Base-by-base conservation (phyloP, 371 early-diverging fungal species). In the Apophysomyces trapeziformis region DNA sequence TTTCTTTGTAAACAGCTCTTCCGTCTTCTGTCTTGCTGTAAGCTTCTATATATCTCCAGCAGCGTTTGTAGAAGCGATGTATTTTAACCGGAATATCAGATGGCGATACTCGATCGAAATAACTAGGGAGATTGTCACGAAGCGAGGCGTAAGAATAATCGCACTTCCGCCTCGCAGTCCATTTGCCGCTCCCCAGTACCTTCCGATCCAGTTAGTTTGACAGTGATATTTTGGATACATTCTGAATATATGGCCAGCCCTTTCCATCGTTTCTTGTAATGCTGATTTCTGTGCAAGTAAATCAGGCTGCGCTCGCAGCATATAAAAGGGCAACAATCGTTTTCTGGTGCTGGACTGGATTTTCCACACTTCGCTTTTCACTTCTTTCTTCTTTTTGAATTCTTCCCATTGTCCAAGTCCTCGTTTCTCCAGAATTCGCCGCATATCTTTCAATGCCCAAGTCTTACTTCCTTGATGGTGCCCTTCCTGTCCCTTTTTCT, bases 171-270 rank as follows among this genome's bases (percentile, higher is more conserved):
- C 60, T 39, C 2, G 66, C 60, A 8, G 50, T 60, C 7, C 36
- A 18, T 60, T 59, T 13, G 58, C 39, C 4, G 58, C 66, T 37
- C 46, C 50, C 60, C 60, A 46, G 8, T 58, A 58, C 14, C 59
- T 16, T 36, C 58, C 66, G 1, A 66, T 66, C 59, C 44, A 66
- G 47, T 71, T 71, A 11, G 35, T 62, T 56, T 67, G 61, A 39
- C 64, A 70, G 45, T 66, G 61, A 21, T 58, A 70, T 54, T 66
- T 71, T 14, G 41, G 58, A 26, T 67, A 67, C 18, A 60, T 41
- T 13, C 59, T 56, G 21, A 58, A 47, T 0, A 64, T 61, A 47
- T 67, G 59, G 16, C 61, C 58, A 5, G 57, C 41, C 7, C 45
- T 37, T 16, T 60, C 58, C 0, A 63, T 54, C 13, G 54, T 14